A percentile compares a stretch with the other conserved stretches of the same genome.
phyloP scores from a whole-genome alignment of 805 yeast genomes.

The Zygosaccharomyces kombuchaensis region DNA sequence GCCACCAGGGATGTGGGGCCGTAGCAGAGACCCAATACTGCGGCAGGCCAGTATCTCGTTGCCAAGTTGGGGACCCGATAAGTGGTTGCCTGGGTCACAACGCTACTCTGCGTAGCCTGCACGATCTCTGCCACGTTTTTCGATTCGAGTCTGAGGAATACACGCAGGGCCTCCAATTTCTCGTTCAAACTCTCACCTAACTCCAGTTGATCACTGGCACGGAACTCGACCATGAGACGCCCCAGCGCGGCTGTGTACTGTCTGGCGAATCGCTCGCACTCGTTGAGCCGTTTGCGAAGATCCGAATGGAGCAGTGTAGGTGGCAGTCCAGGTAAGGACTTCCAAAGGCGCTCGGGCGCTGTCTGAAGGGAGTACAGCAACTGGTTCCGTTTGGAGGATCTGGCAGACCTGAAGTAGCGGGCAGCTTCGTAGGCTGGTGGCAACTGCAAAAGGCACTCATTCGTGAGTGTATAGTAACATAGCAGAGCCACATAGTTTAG shows the following conservation, averaged over 20 bases:
- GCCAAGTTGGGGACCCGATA: conserved; percentile 38
- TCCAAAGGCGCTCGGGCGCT: conserved; percentile 10
- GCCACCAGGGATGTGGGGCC: conserved; percentile 49
- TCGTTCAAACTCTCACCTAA: not conserved
- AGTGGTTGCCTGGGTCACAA: not conserved
- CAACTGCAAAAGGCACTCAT: conserved; percentile 16
- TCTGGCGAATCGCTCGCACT: conserved; percentile 8
- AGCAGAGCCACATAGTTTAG: conserved; percentile 17
- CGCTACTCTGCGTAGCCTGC: not conserved
- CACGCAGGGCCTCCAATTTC: conserved; percentile 8
- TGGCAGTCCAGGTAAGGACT: conserved; percentile 5
- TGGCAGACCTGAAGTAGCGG: conserved; percentile 19
- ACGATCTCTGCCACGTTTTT: conserved; percentile 2
- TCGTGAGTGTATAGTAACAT: conserved; percentile 22
- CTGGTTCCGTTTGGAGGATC: conserved; percentile 17
- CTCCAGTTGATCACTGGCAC: conserved; percentile 4
- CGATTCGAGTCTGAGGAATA: conserved; percentile 5
- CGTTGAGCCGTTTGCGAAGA: not conserved
- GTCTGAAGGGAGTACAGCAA: conserved; percentile 24
- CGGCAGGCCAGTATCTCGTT: conserved; percentile 64
- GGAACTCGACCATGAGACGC: conserved; percentile 16
- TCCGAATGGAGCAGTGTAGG: not conserved
- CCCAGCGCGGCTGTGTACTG: conserved; percentile 21
- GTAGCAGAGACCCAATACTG: conserved; percentile 40
- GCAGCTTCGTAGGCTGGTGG: conserved; percentile 21